Base-by-base conservation (phyloP, 805 yeast genomes). In the Schwanniomyces polymorphus region DNA sequence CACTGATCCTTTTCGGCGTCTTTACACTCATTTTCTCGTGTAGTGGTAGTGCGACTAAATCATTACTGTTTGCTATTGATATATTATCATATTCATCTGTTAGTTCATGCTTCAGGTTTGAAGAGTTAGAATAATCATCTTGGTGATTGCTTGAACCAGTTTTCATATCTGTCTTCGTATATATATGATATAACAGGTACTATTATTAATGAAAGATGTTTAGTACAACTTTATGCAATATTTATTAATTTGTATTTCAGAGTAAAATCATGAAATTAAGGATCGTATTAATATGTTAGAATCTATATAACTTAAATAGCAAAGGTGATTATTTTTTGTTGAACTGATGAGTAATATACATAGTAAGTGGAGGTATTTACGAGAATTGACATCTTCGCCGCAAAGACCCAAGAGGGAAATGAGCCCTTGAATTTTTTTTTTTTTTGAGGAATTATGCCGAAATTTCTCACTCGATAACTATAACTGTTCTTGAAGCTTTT, bases 401-500 rank as follows among this genome's bases (percentile, higher is more conserved):
- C 23, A 21, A 21, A 4, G 23, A 5, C 23, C 23, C 5, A 21
- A 21, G 23, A 5, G 5, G 23, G 23, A 4, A 21, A 21, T 21
- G 23, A 4, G 23, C 23, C 23, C 23, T 21, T 3, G 23, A 5
- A 21, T 21, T 21, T 21, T 21, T 21, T 21, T 21, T 21, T 21
- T 5, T 21, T 21, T 21, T 21, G 5, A 21, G 23, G 5, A 21
- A 21, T 21, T 21, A 21, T 21, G 5, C 23, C 23, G 23, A 21
- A 21, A 21, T 21, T 4, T 21, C 5, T 21, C 5, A 21, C 23
- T 5, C 5, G 5, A 21, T 4, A 21, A 5, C 23, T 21, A 23
- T 44, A 45, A 31, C 55, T 52, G 42, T 57, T 3, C 5, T 55
- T 47, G 23, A 16, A 49, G 43, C 45, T 37, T 39, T 39, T 49